Percentiles rank a stretch among this genome's conserved stretches.
Evolutionary conservation across 192 early-diverging fungal species (phyloP).

Genomic region (Neocallimastix lanati): DNA sequence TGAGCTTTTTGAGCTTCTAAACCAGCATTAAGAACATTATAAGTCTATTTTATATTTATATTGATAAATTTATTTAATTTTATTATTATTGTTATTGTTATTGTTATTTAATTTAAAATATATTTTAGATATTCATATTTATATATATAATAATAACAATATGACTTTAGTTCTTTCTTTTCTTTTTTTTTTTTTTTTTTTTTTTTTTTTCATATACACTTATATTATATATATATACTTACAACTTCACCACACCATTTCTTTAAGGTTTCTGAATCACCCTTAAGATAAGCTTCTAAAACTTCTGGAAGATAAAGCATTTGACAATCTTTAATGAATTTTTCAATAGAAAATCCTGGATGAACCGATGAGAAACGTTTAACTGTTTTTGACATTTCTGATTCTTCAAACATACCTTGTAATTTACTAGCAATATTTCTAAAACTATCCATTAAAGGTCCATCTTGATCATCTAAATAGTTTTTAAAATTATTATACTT

Average conservation of each 20-base stretch:
- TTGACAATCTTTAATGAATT: slow-evolving; percentile 77
- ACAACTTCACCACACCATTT: slow-evolving; percentile 92
- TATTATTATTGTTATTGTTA: too few relatives aligned
- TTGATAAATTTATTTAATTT: too few relatives aligned
- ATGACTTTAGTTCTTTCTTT: too few relatives aligned
- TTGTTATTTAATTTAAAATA: too few relatives aligned
- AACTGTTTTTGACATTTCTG: slow-evolving; percentile 81
- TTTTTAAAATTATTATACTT: neutral
- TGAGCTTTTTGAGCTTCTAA: slow-evolving; percentile 68
- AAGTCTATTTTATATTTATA: too few relatives aligned
- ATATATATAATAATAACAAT: too few relatives aligned
- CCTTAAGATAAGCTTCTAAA: slow-evolving; percentile 81
- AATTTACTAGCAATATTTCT: neutral
- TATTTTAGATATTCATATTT: too few relatives aligned
- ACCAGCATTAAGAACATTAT: slow-evolving; percentile 63
- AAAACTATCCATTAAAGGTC: neutral
- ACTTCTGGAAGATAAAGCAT: slow-evolving; percentile 88
- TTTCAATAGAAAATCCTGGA: slow-evolving; percentile 65
- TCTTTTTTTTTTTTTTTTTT: too few relatives aligned
- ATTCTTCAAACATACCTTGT: slow-evolving; percentile 56
- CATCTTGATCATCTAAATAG: neutral
- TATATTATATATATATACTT: slow-evolving; percentile 5
- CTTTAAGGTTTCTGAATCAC: slow-evolving; percentile 61
- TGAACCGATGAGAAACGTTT: slow-evolving; percentile 61
- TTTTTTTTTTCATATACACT: too few relatives aligned